A percentile compares a stretch with the other conserved stretches of the same genome.
phyloP scores from a whole-genome alignment of 1,284 basidiomycete genomes.

The Puccinia coronata region DNA sequence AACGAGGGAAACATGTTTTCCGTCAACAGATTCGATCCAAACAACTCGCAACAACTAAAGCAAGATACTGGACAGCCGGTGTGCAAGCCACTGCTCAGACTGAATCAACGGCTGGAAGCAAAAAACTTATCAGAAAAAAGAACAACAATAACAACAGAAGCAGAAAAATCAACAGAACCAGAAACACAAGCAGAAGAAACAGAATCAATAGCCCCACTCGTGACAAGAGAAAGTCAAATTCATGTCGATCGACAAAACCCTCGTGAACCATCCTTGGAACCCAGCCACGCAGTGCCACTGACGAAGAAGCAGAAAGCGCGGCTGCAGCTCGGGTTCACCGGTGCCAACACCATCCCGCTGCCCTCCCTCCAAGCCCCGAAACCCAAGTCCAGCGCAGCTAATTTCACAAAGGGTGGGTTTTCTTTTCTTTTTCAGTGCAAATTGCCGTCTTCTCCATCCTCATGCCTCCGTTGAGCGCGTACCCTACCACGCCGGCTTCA shows the following conservation, averaged over 20 bases:
- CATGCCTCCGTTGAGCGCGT: no score
- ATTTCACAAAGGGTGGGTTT: no score
- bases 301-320: conserved; percentile 44
- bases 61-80: no score
- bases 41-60: not conserved
- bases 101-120: conserved; percentile 15
- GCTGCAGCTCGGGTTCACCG: conserved; percentile 36
- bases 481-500: conserved; percentile 58
- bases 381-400: conserved; percentile 64
- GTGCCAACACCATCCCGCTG: conserved; percentile 43
- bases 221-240: no score
- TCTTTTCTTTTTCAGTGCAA: conserved; percentile 77
- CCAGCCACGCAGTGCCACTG: conserved; percentile 2
- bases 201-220: no score
- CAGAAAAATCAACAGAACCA: not conserved
- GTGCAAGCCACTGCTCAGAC: conserved; percentile 33
- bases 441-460: conserved; percentile 72
- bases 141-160: not conserved
- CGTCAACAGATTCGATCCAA: conserved; percentile 45
- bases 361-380: conserved; percentile 47
- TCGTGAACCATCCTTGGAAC: not conserved
- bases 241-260: not conserved
- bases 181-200: not conserved
- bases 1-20: conserved; percentile 31
- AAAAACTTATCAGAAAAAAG: not conserved